These are phyloP conservation scores for Panaeolus cyanescens DNA, from an alignment of 768 basidiomycete genomes.

Conservation along the genomic window DNA sequence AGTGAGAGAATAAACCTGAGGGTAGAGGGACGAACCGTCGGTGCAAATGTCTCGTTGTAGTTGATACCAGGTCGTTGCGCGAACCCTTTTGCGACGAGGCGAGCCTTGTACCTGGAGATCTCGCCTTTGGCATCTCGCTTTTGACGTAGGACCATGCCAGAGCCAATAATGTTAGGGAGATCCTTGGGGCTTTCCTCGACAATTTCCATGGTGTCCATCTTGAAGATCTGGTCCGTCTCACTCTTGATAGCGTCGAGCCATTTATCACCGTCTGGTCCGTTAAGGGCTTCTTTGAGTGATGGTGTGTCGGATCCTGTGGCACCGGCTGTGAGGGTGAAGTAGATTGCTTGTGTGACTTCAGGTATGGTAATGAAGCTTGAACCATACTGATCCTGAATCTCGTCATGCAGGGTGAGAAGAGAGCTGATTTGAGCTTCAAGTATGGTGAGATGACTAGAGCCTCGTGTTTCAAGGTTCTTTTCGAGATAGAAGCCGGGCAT, in stretches of 20 bases:
- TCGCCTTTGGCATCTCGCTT: constrained; percentile 21
- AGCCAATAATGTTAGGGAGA: constrained; percentile 16
- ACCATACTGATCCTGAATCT: neutral
- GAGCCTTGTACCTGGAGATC: constrained; percentile 32
- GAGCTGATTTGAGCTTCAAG: neutral
- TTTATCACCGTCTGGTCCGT: constrained; percentile 10
- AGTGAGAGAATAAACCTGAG: constrained; percentile 25
- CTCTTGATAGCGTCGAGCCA: constrained; percentile 17
- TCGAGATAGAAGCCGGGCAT: neutral
- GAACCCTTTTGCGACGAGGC: constrained; percentile 28
- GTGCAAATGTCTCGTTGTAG: constrained; percentile 25
- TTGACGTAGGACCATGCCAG: constrained; percentile 14
- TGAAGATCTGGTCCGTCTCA: constrained; percentile 18
- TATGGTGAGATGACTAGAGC: neutral
- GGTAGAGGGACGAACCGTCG: constrained; percentile 16
- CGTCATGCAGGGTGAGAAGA: neutral
- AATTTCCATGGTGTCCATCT: constrained; percentile 16
- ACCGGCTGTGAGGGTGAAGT: neutral
- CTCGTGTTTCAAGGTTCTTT: neutral
- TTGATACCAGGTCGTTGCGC: constrained; percentile 36
- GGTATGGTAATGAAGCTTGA: neutral
- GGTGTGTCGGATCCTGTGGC: constrained; percentile 10
- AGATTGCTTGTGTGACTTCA: neutral
- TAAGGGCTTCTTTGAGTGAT: constrained; percentile 14
- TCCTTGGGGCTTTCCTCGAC: constrained; percentile 3